These are phyloP conservation scores for Mycocentrospora acerina DNA, from an alignment of 2,329 filamentous ascomycete genomes.

Conservation along the genomic window DNA sequence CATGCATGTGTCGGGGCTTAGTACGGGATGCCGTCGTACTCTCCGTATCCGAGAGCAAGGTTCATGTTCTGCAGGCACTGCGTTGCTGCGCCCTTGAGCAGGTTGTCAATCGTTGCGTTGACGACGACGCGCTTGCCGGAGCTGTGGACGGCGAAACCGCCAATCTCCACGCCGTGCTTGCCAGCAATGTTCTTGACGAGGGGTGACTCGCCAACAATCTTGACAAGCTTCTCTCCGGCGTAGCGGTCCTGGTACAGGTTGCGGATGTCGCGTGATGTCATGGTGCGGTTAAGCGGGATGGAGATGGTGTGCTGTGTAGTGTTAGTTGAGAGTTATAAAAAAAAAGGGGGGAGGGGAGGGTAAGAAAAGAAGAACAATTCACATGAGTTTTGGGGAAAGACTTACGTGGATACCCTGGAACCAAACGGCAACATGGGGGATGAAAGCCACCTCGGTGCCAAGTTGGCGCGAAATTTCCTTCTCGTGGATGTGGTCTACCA, in stretches of 20 bases:
- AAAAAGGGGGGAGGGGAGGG: not conserved
- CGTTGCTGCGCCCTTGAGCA: slow-evolving; percentile 89
- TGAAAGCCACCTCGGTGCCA: slow-evolving; percentile 74
- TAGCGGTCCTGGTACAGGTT: slow-evolving; percentile 96
- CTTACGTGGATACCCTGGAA: slow-evolving; percentile 85
- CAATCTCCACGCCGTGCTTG: slow-evolving; percentile 89
- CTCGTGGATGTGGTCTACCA: slow-evolving; percentile 95
- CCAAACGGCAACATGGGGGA: slow-evolving; percentile 94
- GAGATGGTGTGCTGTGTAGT: slow-evolving; percentile 73
- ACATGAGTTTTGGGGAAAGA: slow-evolving; percentile 1
- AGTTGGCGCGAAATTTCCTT: slow-evolving; percentile 82
- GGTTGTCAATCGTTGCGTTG: slow-evolving; percentile 89
- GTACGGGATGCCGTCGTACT: slow-evolving; percentile 81
- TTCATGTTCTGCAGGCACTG: slow-evolving; percentile 98
- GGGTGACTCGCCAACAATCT: slow-evolving; percentile 85
- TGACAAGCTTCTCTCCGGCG: slow-evolving; percentile 92
- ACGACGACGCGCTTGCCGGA: slow-evolving; percentile 90
- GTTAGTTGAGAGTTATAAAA: too few species aligned
- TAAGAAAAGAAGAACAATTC: not conserved
- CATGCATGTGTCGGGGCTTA: too few species aligned
- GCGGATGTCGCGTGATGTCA: slow-evolving; percentile 89
- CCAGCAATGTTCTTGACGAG: slow-evolving; percentile 80
- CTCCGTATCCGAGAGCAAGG: slow-evolving; percentile 80
- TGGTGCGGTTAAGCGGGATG: slow-evolving; percentile 80
- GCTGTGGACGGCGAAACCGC: slow-evolving; percentile 90